Percentiles rank a stretch among this genome's conserved stretches.
phyloP scores from a whole-genome alignment of 2,329 filamentous ascomycete genomes.

The Elsinoe fawcettii region DNA sequence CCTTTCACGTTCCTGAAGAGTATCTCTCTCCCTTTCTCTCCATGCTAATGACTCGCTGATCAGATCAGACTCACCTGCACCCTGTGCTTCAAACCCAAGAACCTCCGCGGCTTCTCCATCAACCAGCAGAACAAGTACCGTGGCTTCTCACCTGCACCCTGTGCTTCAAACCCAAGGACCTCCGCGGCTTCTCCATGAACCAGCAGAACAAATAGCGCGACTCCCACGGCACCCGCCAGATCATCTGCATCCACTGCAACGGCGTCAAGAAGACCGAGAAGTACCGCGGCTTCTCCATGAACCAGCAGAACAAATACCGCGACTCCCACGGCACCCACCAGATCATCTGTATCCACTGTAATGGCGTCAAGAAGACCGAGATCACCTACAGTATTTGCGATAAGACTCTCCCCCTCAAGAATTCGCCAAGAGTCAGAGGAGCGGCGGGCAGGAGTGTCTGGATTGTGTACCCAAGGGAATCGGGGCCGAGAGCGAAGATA shows the following conservation, averaged over 20 bases:
- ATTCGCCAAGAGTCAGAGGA: conserved; percentile 15
- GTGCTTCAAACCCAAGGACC: conserved; percentile 4
- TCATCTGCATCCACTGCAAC: conserved; percentile 15
- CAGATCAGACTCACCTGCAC: background rate
- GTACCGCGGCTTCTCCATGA: background rate
- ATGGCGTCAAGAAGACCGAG: conserved; percentile 8
- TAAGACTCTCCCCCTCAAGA: conserved; percentile 7
- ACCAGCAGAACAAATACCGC: background rate
- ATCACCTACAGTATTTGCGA: conserved; percentile 12
- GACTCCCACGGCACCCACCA: background rate
- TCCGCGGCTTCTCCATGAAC: background rate
- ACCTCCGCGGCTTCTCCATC: too few species aligned
- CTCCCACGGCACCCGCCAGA: background rate
- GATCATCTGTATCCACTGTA: conserved; percentile 15
- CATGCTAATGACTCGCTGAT: too few species aligned
- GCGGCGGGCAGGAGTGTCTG: conserved; percentile 7
- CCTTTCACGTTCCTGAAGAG: background rate
- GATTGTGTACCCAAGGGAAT: conserved; percentile 9
- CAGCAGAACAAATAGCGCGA: background rate
- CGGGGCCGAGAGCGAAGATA: background rate
- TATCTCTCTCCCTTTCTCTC: background rate
- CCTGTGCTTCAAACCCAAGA: too few species aligned
- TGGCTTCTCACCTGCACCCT: too few species aligned
- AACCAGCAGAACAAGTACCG: too few species aligned
- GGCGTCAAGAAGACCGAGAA: conserved; percentile 14